These are phyloP conservation scores for Leptographium lundbergii DNA, from an alignment of 2,329 filamentous ascomycete species.

Conservation along the genomic window DNA sequence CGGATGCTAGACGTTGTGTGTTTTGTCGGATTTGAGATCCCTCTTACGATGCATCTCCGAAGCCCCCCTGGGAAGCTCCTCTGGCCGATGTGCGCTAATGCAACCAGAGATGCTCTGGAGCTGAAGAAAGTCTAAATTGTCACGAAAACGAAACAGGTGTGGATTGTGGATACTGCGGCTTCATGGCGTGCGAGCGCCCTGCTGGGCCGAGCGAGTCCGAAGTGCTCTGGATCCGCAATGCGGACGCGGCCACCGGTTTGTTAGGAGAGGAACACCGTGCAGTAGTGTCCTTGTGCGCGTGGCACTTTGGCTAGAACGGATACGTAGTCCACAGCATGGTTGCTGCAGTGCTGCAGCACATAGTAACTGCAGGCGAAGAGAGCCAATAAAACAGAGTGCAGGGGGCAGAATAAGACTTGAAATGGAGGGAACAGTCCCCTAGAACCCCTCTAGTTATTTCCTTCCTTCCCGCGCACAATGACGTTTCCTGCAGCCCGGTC, in stretches of 20 bases:
- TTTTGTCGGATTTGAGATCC: not conserved
- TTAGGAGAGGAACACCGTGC: not conserved
- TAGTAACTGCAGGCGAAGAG: not conserved
- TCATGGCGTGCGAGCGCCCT: too few species aligned
- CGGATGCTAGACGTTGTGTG: not conserved
- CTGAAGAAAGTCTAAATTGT: slow-evolving; percentile 1
- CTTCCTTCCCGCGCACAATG: not conserved
- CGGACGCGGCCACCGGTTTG: not conserved
- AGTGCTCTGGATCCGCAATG: not conserved
- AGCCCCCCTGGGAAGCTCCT: not conserved
- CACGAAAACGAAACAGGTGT: too few species aligned
- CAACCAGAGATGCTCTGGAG: not conserved
- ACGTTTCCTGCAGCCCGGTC: not conserved
- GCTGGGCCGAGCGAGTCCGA: too few species aligned
- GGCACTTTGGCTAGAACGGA: not conserved
- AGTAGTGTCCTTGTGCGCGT: not conserved
- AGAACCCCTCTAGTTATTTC: not conserved
- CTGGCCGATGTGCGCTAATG: not conserved
- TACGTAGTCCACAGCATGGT: not conserved
- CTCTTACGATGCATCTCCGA: not conserved
- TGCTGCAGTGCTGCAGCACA: not conserved
- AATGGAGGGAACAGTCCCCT: not conserved
- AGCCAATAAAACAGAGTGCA: not conserved
- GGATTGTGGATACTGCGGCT: too few species aligned
- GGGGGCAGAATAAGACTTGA: not conserved